phyloP scores from a whole-genome alignment of 2,329 filamentous ascomycete genomes.

The Colletotrichum tamarilloi region DNA sequence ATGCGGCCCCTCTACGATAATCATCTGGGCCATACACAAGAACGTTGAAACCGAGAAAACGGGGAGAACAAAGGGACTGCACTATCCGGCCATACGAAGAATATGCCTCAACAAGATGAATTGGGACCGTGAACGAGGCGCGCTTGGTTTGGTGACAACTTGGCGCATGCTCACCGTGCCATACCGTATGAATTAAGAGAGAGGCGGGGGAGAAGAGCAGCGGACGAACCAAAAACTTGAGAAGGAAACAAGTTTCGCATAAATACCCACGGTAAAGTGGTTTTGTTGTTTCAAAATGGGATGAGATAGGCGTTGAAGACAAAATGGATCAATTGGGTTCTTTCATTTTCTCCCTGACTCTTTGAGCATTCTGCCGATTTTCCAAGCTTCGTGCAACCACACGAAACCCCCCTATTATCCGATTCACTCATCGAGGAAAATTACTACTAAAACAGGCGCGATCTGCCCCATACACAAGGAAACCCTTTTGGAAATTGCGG shows the following conservation, averaged over 20 bases:
- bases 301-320: slow-evolving; percentile 53
- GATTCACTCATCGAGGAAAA: neutral
- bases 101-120: neutral
- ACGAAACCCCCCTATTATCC: neutral
- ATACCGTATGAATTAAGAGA: neutral
- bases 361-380: slow-evolving; percentile 13
- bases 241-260: slow-evolving; percentile 14
- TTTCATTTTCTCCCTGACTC: neutral
- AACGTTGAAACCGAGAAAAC: neutral
- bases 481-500: neutral
- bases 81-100: neutral
- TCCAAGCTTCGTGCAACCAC: slow-evolving; percentile 9
- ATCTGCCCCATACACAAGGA: neutral
- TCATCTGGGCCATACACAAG: neutral
- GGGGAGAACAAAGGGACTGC: neutral
- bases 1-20: slow-evolving; percentile 3
- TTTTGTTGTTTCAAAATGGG: slow-evolving; percentile 39
- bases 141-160: neutral
- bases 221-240: neutral
- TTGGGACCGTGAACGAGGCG: neutral
- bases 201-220: neutral
- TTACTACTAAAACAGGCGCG: neutral
- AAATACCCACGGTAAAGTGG: slow-evolving; percentile 39
- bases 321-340: slow-evolving; percentile 34
- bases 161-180: neutral